phyloP scores from a whole-genome alignment of 2,329 filamentous ascomycete genomes.

The Calycina herbarum region DNA sequence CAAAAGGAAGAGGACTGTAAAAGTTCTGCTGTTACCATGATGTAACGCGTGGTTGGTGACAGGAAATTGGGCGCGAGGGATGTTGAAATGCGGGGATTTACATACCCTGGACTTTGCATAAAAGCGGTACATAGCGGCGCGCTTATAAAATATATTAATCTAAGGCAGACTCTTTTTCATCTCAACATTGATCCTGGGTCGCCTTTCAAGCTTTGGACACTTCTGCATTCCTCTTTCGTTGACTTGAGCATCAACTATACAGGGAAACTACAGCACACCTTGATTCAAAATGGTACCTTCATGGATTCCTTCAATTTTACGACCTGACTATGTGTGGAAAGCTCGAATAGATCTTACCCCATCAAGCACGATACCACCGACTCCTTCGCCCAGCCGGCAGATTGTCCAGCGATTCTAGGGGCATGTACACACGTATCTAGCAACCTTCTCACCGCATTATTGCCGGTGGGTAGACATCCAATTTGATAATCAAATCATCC shows the following conservation, averaged over 20 bases:
- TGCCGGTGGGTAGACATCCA: slow-evolving; percentile 34
- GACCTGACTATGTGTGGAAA: slow-evolving; percentile 24
- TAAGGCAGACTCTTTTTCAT: no score
- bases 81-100: no score
- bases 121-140: no score
- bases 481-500: slow-evolving; percentile 37
- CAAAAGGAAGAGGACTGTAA: no score
- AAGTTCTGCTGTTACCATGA: no score
- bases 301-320: slow-evolving; percentile 16
- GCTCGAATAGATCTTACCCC: slow-evolving; percentile 23
- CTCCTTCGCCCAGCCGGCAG: slow-evolving; percentile 28
- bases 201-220: no score
- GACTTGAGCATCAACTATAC: neutral
- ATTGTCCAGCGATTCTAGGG: slow-evolving; percentile 32
- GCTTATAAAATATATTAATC: no score
- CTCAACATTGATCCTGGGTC: no score
- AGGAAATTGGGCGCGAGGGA: no score
- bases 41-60: no score
- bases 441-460: slow-evolving; percentile 37
- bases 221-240: no score
- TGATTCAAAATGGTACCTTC: slow-evolving; percentile 3
- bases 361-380: slow-evolving; percentile 28
- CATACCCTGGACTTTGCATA: no score
- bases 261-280: neutral
- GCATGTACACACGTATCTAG: slow-evolving; percentile 35